A percentile compares a stretch with the other conserved stretches of the same genome.
Conservation (phyloP, 257 asterid species). For the Plantago elongata region DNA sequence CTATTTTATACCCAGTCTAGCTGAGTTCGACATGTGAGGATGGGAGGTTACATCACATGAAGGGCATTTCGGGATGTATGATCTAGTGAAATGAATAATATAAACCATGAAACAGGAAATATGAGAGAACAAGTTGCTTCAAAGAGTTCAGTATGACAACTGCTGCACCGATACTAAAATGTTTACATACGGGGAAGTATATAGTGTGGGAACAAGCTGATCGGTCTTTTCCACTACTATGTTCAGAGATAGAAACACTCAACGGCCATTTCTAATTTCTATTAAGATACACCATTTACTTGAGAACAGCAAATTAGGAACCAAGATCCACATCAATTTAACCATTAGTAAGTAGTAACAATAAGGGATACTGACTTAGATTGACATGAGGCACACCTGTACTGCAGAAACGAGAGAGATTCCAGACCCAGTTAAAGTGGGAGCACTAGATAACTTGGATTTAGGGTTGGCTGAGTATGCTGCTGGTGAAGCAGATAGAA, state of each 20-base stretch:
- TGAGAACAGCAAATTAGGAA: neutral
- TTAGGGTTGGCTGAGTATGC: slow-evolving; percentile 83
- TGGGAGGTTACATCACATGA: slow-evolving; percentile 2
- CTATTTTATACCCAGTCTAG: slow-evolving; percentile 10
- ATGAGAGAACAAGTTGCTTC: neutral
- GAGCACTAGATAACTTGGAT: slow-evolving; percentile 62
- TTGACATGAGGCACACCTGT: slow-evolving; percentile 47
- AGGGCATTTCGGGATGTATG: slow-evolving; percentile 4
- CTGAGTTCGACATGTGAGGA: neutral
- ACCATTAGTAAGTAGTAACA: neutral
- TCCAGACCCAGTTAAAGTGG: slow-evolving; percentile 63
- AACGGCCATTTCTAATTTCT: neutral
- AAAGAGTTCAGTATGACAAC: neutral
- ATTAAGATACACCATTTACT: slow-evolving; percentile 10
- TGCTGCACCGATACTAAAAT: neutral
- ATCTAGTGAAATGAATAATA: slow-evolving; percentile 3
- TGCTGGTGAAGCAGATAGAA: slow-evolving; percentile 76
- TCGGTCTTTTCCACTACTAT: too few relatives aligned
- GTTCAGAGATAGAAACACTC: too few relatives aligned
- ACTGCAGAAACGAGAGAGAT: slow-evolving; percentile 77
- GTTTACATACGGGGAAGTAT: neutral
- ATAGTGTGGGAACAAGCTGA: neutral
- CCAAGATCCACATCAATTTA: slow-evolving; percentile 1
- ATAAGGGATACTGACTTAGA: slow-evolving; percentile 4
- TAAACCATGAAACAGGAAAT: neutral